A percentile compares a stretch with the other conserved stretches of the same genome.
These are phyloP conservation scores for Ceratobasidium theobromae DNA, from an alignment of 1,284 basidiomycete genomes.

Conservation along the genomic window DNA sequence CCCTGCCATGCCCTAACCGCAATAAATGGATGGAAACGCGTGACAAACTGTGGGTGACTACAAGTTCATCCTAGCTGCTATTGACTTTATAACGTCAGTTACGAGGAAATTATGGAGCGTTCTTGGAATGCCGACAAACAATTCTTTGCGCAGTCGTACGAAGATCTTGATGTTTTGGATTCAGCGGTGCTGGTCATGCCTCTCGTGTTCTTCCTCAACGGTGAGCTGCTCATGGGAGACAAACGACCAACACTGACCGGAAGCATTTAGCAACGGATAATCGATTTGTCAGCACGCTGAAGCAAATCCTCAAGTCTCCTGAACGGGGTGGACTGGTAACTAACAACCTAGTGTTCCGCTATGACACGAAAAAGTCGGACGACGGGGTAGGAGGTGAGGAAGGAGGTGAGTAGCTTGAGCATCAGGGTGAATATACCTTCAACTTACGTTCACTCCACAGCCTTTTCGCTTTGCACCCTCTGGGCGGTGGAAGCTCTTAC, in stretches of 20 bases:
- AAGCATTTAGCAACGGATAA: slow-evolving; percentile 67
- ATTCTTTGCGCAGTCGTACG: slow-evolving; percentile 77
- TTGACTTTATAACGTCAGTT: slow-evolving; percentile 30
- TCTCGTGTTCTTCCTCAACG: slow-evolving; percentile 82
- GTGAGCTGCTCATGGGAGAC: slow-evolving; percentile 46
- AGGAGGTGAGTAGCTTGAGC: slow-evolving; percentile 47
- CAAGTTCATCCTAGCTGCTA: background rate
- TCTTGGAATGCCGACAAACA: slow-evolving; percentile 67
- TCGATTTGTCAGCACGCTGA: slow-evolving; percentile 79
- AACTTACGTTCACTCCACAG: slow-evolving; percentile 17
- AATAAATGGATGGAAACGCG: slow-evolving; percentile 71
- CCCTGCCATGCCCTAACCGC: slow-evolving; percentile 48
- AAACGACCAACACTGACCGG: slow-evolving; percentile 18
- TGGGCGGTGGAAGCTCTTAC: slow-evolving; percentile 64
- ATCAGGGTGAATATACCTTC: background rate
- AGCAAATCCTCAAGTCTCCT: slow-evolving; percentile 76
- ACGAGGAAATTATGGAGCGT: slow-evolving; percentile 58
- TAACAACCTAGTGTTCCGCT: slow-evolving; percentile 57
- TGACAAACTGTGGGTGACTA: slow-evolving; percentile 72
- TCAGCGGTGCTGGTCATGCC: slow-evolving; percentile 81
- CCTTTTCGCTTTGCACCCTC: slow-evolving; percentile 54
- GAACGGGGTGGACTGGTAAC: slow-evolving; percentile 86
- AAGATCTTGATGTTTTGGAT: slow-evolving; percentile 61
- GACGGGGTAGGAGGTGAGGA: slow-evolving; percentile 94
- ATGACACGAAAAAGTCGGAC: slow-evolving; percentile 76